Percentiles rank a stretch among this genome's conserved stretches.
phyloP scores from a whole-genome alignment of 257 asterid species.

The Lithospermum erythrorhizon region DNA sequence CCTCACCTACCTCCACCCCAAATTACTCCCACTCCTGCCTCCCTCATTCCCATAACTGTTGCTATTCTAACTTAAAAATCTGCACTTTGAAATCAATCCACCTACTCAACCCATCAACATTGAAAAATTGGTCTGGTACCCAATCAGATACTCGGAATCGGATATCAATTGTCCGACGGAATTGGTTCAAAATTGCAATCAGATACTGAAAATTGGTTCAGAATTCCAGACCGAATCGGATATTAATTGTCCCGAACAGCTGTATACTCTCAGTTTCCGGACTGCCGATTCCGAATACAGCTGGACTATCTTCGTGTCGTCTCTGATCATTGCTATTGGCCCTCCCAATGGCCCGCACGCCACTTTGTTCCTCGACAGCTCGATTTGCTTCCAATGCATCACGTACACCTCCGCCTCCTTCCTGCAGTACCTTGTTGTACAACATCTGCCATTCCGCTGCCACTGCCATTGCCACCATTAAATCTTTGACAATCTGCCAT shows the following conservation, averaged over 20 bases:
- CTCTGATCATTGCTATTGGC: slow-evolving; percentile 94
- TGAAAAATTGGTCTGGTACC: no score
- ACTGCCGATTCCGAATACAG: slow-evolving; percentile 86
- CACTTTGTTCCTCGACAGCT: slow-evolving; percentile 79
- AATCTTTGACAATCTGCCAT: no score
- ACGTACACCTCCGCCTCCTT: slow-evolving; percentile 85
- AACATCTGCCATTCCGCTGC: slow-evolving; percentile 99
- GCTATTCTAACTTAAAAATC: no score
- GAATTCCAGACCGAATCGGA: slow-evolving; percentile 83
- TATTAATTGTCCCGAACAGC: slow-evolving; percentile 54
- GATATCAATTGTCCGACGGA: no score
- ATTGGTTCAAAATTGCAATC: no score
- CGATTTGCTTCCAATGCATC: slow-evolving; percentile 92
- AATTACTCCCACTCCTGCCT: no score
- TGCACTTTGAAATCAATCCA: no score
- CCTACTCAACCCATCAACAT: no score
- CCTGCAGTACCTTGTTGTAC: slow-evolving; percentile 78
- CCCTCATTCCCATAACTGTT: no score
- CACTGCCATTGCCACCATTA: slow-evolving; percentile 32
- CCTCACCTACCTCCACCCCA: no score
- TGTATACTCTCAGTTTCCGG: slow-evolving; percentile 83
- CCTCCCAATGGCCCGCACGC: slow-evolving; percentile 97
- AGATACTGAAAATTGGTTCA: no score
- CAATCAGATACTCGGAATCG: no score
- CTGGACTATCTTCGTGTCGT: slow-evolving; percentile 94